Evolutionary conservation across 1,139 yeast species (phyloP), one percentile per base, ranked within the genome.

Genomic region (Debaryomyces sp.): DNA sequence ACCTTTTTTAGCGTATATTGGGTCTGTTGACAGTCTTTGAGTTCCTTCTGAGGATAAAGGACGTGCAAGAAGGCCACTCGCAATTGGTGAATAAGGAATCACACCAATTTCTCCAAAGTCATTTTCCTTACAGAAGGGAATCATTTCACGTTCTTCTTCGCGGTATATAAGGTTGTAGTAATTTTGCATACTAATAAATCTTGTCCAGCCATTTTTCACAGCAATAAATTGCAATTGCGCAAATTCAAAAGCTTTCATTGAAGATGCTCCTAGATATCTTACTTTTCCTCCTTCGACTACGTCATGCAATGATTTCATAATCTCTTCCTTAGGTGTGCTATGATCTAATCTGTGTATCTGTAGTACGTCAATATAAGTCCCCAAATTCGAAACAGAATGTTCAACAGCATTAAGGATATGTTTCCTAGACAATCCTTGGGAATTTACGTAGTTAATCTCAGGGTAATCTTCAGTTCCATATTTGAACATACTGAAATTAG

Each of bases 121-220:
- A 33, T 51, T 54, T 7, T 67, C 61, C 4, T 78, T 62, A 55
- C 82, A 78, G 63, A 66, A 80, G 17, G 77, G 81, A 53, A 71
- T 77, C 78, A 81, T 72, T 56, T 81, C 85, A 81, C 80, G 36
- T 80, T 81, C 85, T 46, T 81, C 85, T 55, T 80, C 84, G 12
- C 85, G 67, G 59, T 77, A 71, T 3, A 80, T 46, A 51, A 80
- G 64, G 59, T 78, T 79, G 61, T 70, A 52, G 80, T 67, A 75
- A 54, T 75, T 73, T 59, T 81, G 85, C 83, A 81, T 80, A 38
- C 80, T 70, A 51, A 80, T 67, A 54, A 81, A 81, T 60, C 78
- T 79, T 53, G 72, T 68, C 81, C 81, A 78, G 13, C 44, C 45
- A 39, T 62, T 60, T 60, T 45, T 67, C 54, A 81, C 24, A 34